These are phyloP conservation scores for Durio zibethinus DNA, from an alignment of 345 rosid species.

Conservation along the genomic window DNA sequence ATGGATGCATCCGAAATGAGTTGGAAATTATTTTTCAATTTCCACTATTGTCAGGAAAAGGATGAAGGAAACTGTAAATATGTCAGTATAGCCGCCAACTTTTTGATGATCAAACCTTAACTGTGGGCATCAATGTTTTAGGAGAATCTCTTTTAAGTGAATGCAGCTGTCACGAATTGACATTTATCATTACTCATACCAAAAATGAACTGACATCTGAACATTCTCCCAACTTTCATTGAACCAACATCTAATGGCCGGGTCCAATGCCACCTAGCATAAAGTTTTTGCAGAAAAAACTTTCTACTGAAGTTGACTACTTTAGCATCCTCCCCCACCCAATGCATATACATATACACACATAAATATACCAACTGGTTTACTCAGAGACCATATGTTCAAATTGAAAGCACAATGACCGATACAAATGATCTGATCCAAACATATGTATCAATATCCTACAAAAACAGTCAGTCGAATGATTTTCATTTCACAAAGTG, in stretches of 20 bases:
- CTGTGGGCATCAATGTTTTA: slow-evolving; percentile 10
- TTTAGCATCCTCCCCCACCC: background rate
- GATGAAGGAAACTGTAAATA: background rate
- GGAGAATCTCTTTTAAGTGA: slow-evolving; percentile 23
- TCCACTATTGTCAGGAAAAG: background rate
- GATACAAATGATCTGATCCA: background rate
- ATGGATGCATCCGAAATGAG: background rate
- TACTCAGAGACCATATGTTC: background rate
- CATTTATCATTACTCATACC: slow-evolving; percentile 12
- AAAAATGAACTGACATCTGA: slow-evolving; percentile 7
- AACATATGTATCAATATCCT: background rate
- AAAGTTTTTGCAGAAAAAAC: background rate
- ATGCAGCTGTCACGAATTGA: slow-evolving; percentile 30
- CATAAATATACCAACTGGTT: background rate
- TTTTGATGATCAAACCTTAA: slow-evolving; percentile 19
- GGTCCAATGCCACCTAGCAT: slow-evolving; percentile 10
- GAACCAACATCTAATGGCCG: background rate
- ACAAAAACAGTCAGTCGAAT: background rate
- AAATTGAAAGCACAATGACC: background rate
- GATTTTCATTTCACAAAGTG: background rate
- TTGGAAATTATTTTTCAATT: background rate
- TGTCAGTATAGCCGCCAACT: background rate
- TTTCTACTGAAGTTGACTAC: background rate
- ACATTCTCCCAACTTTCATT: slow-evolving; percentile 11
- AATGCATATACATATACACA: background rate